These are phyloP conservation scores for Halophytophthora polymorphica DNA, from an alignment of 352 stramenopile species.

Conservation along the genomic window DNA sequence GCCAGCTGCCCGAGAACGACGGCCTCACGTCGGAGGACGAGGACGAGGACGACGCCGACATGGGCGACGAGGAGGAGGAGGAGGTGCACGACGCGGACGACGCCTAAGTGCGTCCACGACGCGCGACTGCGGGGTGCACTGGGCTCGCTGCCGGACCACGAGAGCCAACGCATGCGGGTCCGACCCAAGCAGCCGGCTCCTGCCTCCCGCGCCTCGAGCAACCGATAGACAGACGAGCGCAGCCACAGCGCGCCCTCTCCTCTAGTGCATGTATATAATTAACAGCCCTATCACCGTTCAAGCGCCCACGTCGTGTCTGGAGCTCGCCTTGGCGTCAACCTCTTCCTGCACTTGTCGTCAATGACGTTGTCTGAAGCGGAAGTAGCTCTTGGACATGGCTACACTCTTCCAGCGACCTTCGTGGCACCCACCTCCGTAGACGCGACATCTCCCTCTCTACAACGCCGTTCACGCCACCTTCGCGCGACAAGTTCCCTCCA, in stretches of 20 bases:
- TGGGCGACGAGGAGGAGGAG: conserved; percentile 37
- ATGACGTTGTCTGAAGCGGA: too few species aligned
- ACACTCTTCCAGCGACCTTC: too few species aligned
- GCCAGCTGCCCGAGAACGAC: conserved; percentile 75
- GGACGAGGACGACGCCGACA: conserved; percentile 35
- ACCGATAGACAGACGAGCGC: conserved; percentile 14
- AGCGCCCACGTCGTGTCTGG: too few species aligned
- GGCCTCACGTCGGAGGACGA: conserved; percentile 65
- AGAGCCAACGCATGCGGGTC: background rate
- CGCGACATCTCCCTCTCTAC: too few species aligned
- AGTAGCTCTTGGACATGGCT: too few species aligned
- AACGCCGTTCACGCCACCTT: too few species aligned
- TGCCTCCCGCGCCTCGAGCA: conserved; percentile 12
- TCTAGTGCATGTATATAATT: conserved; percentile 1
- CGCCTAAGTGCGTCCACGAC: background rate
- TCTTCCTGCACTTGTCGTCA: too few species aligned
- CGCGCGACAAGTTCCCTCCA: too few species aligned
- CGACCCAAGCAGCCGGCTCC: conserved; percentile 4
- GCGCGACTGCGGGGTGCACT: too few species aligned
- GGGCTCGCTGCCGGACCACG: too few species aligned
- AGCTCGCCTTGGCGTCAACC: too few species aligned
- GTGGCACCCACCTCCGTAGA: too few species aligned
- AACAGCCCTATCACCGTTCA: background rate
- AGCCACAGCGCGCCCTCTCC: background rate
- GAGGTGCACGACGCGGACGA: conserved; percentile 42